Evolutionary conservation across 352 stramenopile species (phyloP).

Genomic region (Globisporangium okanoganense): DNA sequence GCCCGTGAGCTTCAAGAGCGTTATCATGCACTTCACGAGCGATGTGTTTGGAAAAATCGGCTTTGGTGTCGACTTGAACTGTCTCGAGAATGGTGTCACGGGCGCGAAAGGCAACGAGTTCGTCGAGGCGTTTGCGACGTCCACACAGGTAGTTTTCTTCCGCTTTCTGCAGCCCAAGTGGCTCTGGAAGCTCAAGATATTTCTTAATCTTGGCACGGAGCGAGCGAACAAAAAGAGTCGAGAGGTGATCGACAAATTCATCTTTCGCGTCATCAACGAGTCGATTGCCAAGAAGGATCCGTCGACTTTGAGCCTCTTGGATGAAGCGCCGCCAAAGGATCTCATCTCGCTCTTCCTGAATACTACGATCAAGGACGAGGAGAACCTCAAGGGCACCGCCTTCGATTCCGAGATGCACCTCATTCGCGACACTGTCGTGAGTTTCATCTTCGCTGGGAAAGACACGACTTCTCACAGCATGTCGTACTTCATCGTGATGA

Average conservation of each 20-base stretch:
- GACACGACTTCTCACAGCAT: constrained; percentile 72
- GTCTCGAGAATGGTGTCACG: not conserved
- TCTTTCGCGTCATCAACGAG: constrained; percentile 15
- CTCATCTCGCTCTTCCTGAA: constrained; percentile 47
- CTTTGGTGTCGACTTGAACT: constrained; percentile 55
- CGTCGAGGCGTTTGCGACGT: not conserved
- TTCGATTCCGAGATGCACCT: constrained; percentile 4
- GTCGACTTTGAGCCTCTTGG: not conserved
- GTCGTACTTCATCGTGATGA: constrained; percentile 73
- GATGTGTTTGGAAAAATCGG: constrained; percentile 72
- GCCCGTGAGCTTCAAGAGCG: constrained; percentile 18
- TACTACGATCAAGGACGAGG: constrained; percentile 18
- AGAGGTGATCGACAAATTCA: constrained; percentile 26
- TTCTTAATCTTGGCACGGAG: constrained; percentile 32
- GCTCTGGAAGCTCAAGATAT: constrained; percentile 46
- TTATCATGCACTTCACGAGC: constrained; percentile 56
- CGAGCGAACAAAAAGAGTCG: constrained; percentile 27
- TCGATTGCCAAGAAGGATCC: not conserved
- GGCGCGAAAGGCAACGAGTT: not conserved
- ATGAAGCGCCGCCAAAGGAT: constrained; percentile 13
- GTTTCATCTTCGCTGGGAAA: constrained; percentile 72
- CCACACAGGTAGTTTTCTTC: constrained; percentile 24
- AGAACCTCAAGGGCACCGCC: constrained; percentile 20
- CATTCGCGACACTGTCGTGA: constrained; percentile 64
- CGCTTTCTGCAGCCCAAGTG: constrained; percentile 42